Evolutionary conservation across 345 rosid genomes (phyloP).

Genomic region (Turritis glabra): DNA sequence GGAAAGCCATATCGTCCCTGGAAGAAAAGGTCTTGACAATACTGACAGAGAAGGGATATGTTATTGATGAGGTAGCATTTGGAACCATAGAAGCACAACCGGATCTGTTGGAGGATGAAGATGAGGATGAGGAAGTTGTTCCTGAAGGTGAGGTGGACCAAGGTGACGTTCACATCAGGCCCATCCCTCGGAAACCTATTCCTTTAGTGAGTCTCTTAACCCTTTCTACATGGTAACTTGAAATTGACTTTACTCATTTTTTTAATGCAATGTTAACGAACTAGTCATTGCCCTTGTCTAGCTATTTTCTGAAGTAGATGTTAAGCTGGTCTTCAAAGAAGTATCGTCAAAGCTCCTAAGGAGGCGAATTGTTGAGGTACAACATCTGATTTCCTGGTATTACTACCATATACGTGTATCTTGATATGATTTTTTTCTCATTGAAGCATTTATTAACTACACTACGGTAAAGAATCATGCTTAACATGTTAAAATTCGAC

Average conservation of each 20-base stretch:
- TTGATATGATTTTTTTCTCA: background rate
- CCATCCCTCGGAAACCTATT: constrained; percentile 60
- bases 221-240: constrained; percentile 22
- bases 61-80: constrained; percentile 53
- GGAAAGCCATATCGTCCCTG: constrained; percentile 78
- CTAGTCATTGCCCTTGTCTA: constrained; percentile 38
- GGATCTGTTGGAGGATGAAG: constrained; percentile 84
- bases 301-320: constrained; percentile 93
- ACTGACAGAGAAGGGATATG: constrained; percentile 89
- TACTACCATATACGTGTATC: background rate
- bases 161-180: constrained; percentile 97
- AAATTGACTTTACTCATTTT: background rate
- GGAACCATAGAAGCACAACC: constrained; percentile 61
- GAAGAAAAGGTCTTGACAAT: constrained; percentile 77
- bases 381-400: constrained; percentile 18
- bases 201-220: constrained; percentile 61
- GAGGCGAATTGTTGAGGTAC: constrained; percentile 92
- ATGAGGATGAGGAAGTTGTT: constrained; percentile 95
- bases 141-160: constrained; percentile 99
- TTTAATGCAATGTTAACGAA: constrained; percentile 17
- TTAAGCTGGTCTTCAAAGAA: constrained; percentile 96
- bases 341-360: constrained; percentile 84
- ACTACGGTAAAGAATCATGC: constrained; percentile 10
- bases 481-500: background rate
- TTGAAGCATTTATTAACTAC: constrained; percentile 9